Conservation (phyloP, 805 yeast genomes). For the Metschnikowia baotianmanensis region DNA sequence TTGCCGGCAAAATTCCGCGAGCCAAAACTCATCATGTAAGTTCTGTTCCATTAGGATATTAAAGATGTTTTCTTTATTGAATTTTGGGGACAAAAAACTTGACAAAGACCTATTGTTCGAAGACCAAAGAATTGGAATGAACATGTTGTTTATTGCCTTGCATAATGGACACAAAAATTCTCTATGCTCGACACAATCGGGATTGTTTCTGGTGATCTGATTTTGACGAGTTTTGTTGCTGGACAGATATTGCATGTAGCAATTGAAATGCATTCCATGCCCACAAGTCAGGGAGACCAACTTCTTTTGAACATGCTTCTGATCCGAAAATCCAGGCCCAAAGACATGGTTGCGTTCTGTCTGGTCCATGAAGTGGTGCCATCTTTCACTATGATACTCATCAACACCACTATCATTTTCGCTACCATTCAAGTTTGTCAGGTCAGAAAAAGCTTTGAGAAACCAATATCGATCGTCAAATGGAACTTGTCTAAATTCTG, state of each 20-base stretch:
- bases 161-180: constrained; percentile 91
- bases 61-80: constrained; percentile 12
- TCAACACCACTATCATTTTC: constrained; percentile 15
- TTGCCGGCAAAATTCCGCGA: constrained; percentile 20
- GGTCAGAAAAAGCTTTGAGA: constrained; percentile 56
- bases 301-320: constrained; percentile 38
- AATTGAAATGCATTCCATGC: constrained; percentile 86
- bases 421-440: constrained; percentile 27
- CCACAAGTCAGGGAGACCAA: constrained; percentile 77
- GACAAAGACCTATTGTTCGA: constrained; percentile 39
- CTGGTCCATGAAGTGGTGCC: constrained; percentile 37
- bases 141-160: constrained; percentile 79
- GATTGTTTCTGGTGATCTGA: constrained; percentile 79
- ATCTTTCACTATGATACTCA: constrained; percentile 24
- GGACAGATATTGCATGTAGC: constrained; percentile 63
- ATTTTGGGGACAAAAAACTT: constrained; percentile 19
- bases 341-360: constrained; percentile 42
- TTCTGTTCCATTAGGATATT: constrained; percentile 15
- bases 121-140: constrained; percentile 71
- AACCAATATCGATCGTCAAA: constrained; percentile 64
- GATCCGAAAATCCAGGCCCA: constrained; percentile 70
- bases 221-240: constrained; percentile 55
- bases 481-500: constrained; percentile 64
- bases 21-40: constrained; percentile 26
- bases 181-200: constrained; percentile 65